phyloP scores from a whole-genome alignment of 2,329 filamentous ascomycete species.

The Nemania sp. region DNA sequence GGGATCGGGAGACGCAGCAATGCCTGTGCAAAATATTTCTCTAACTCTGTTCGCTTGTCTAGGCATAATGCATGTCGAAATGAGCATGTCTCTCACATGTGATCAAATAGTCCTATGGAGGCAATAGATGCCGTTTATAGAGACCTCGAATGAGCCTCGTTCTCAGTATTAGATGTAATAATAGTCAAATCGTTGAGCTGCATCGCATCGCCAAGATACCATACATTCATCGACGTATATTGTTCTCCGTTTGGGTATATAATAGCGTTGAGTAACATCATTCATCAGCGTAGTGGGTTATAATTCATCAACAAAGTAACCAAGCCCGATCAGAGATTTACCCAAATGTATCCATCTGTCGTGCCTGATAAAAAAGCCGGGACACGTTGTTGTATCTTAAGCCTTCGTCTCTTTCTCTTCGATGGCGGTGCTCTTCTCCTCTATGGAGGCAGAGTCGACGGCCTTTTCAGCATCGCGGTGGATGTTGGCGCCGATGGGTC shows the following conservation, averaged over 20 bases:
- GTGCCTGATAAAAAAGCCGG: background rate
- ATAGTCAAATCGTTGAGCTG: background rate
- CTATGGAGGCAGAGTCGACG: slow-evolving; percentile 35
- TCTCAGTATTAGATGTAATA: background rate
- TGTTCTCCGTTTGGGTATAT: background rate
- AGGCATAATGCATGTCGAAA: too few relatives aligned
- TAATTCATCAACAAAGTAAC: background rate
- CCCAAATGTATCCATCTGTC: background rate
- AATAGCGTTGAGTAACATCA: background rate
- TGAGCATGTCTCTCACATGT: too few relatives aligned
- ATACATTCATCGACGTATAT: background rate
- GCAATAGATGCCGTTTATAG: too few relatives aligned
- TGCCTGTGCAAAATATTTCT: too few relatives aligned
- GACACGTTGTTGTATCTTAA: background rate
- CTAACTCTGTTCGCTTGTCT: too few relatives aligned
- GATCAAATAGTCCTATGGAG: too few relatives aligned
- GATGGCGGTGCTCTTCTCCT: slow-evolving; percentile 24
- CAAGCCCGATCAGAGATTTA: background rate
- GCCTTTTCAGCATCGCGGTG: slow-evolving; percentile 37
- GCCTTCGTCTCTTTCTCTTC: slow-evolving; percentile 20
- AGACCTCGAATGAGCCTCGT: too few relatives aligned
- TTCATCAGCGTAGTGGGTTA: background rate
- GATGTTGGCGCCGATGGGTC: slow-evolving; percentile 52
- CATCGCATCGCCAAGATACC: background rate
- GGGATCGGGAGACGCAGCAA: too few relatives aligned